Evolutionary conservation across 768 basidiomycete genomes (phyloP), one percentile per base, ranked within the genome.

Genomic region (Lactarius sp.): DNA sequence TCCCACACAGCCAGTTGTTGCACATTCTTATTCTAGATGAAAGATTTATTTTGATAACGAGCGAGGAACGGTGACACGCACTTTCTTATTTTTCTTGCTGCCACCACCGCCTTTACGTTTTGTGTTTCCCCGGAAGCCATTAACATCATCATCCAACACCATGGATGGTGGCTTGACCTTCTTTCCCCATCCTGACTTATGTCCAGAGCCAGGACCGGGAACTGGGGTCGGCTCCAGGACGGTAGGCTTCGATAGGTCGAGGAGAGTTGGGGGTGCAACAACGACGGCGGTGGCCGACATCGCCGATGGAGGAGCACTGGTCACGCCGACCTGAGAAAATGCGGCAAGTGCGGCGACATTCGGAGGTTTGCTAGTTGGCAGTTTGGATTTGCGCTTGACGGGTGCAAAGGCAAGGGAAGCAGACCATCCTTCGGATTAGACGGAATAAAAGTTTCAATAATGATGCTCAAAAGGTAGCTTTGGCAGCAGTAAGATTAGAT

Each of bases 101-200:
- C 80, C 81, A 16, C 75, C 79, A 65, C 80, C 79, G 65, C 80
- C 79, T 66, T 78, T 84, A 62, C 81, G 84, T 59, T 82, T 84
- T 52, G 81, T 77, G 12, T 79, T 77, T 13, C 80, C 70, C 69
- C 84, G 88, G 74, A 88, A 94, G 1, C 92, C 92, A 61, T 94
- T 94, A 66, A 94, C 79, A 65, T 94, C 90, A 64, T 94, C 92
- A 64, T 94, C 92, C 10, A 94, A 81, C 22, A 93, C 79, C 90
- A 94, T 93, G 0, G 89, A 89, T 3, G 92, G 92, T 16, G 92
- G 92, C 69, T 92, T 92, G 71, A 93, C 86, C 72, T 92, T 92
- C 75, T 87, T 90, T 49, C 88, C 88, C 92, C 92, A 92, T 68
- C 86, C 85, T 66, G 54, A 75, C 70, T 67, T 78, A 73, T 18